These are phyloP conservation scores for Williopsis jadinii DNA, from an alignment of 1,139 yeast genomes.

Conservation along the genomic window DNA sequence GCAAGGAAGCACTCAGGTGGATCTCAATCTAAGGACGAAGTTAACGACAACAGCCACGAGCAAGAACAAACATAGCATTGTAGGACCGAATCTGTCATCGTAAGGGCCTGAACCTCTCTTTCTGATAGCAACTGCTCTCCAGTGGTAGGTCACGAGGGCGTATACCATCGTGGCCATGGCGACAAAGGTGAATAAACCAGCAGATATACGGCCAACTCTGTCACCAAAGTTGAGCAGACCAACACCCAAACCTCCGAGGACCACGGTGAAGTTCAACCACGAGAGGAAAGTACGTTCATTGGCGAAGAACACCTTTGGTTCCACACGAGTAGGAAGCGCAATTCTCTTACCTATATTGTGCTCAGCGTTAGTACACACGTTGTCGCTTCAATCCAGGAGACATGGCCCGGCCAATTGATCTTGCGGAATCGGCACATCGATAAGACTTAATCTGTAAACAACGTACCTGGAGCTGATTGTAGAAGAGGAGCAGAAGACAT, in stretches of 20 bases:
- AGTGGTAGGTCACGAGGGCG: conserved; percentile 92
- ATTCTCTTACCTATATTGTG: conserved; percentile 65
- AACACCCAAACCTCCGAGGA: conserved; percentile 92
- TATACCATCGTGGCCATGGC: conserved; percentile 98
- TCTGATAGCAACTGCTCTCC: conserved; percentile 99
- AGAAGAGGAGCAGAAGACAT: conserved; percentile 60
- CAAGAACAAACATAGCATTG: conserved; percentile 93
- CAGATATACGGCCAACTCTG: conserved; percentile 83
- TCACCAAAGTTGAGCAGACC: conserved; percentile 97
- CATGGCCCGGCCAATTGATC: neutral
- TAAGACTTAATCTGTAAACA: conserved; percentile 16
- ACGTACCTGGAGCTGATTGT: conserved; percentile 51
- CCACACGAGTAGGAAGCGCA: conserved; percentile 96
- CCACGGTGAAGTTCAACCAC: conserved; percentile 97
- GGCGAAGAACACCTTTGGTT: conserved; percentile 97
- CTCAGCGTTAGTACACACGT: conserved; percentile 5
- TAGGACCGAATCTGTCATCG: conserved; percentile 97
- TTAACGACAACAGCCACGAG: conserved; percentile 89
- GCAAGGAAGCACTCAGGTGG: neutral
- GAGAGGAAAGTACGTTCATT: conserved; percentile 97
- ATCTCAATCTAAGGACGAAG: conserved; percentile 59
- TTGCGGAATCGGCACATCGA: neutral
- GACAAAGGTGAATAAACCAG: conserved; percentile 86
- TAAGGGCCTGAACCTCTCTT: conserved; percentile 97
- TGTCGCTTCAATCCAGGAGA: too few species aligned